Percentiles rank a stretch among this genome's conserved stretches.
Conservation (phyloP, 768 basidiomycete genomes). For the Kwoniella newhampshirensis region DNA sequence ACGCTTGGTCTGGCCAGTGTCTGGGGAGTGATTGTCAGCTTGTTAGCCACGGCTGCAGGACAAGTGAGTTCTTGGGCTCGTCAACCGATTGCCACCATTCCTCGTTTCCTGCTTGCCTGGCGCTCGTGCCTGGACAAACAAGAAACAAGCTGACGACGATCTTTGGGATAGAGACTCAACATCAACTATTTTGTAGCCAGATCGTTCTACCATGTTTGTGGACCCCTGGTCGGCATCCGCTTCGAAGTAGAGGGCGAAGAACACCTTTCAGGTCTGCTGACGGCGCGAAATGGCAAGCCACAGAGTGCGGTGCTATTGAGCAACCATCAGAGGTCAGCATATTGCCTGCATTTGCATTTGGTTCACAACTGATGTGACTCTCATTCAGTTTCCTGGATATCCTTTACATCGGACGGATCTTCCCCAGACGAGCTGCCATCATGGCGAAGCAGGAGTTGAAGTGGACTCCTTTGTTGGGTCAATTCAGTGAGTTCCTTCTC, state of each 20-base stretch:
- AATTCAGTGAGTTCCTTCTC: conserved; percentile 65
- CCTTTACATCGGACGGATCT: conserved; percentile 74
- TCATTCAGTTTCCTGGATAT: conserved; percentile 56
- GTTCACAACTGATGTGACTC: not conserved
- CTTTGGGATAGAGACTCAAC: conserved; percentile 63
- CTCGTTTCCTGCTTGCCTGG: not conserved
- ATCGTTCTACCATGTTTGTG: conserved; percentile 71
- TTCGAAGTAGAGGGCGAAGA: conserved; percentile 85
- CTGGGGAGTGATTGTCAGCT: conserved; percentile 68
- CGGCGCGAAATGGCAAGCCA: conserved; percentile 32
- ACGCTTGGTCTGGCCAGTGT: conserved; percentile 69
- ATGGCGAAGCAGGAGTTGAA: conserved; percentile 90
- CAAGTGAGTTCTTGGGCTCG: conserved; percentile 50
- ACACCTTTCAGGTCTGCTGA: conserved; percentile 59
- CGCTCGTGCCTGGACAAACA: not conserved
- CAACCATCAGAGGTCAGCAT: conserved; percentile 74
- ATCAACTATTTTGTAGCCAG: conserved; percentile 81
- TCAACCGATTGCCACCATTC: not conserved
- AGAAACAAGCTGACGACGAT: no score
- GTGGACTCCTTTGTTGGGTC: conserved; percentile 78
- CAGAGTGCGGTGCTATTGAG: conserved; percentile 66
- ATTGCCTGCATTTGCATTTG: not conserved
- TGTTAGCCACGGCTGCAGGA: conserved; percentile 62
- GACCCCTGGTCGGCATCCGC: conserved; percentile 64
- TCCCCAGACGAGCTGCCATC: conserved; percentile 78